Evolutionary conservation across 2,329 filamentous ascomycete genomes (phyloP), one percentile per base, ranked within the genome.

Genomic region (Chaetomiaceae sp.): DNA sequence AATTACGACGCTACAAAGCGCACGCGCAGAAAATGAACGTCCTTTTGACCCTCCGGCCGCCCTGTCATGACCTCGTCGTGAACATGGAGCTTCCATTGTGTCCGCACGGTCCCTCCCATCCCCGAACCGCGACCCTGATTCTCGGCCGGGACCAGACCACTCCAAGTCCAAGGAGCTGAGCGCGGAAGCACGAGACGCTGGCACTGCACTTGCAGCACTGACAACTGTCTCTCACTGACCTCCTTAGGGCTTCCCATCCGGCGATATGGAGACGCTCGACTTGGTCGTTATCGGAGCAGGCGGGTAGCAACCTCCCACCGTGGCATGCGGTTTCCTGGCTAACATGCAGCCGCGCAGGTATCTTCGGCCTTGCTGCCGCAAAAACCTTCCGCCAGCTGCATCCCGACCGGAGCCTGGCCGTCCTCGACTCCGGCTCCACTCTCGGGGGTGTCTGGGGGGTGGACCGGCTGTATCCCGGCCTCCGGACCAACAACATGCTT

Each of bases 401-500:
- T 53, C 82, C 81, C 1, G 59, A 68, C n/a, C 68, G 71, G 44
- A 73, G 72, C 2, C 59, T 86, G 19, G 65, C 73, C 1, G 59
- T 87, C 9, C 65, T 86, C 24, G 84, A 88, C 38, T 65, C 70
- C 5, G 70, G 72, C 10, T 61, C 69, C 11, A 75, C 76, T 0
- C 58, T 82, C 5, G 86, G 86, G 1, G 86, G 86, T 4, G 79
- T 81, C 14, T 90, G 85, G 86, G 76, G 80, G 8, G 69, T 78
- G 46, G 69, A 83, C 30, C 74, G 84, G 1, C 65, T 88, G 1
- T 84, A 89, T 60, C 76, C 80, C 0, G 80, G 78, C 1, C 71
- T 91, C 39, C 84, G 81, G 57, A 81, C 78, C 43, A 90, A 91
- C 64, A 89, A 89, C 58, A 74, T 87, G 60, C 62, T 83, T 10